phyloP scores from a whole-genome alignment of 1,284 basidiomycete species.

The Xerocomus tenax region DNA sequence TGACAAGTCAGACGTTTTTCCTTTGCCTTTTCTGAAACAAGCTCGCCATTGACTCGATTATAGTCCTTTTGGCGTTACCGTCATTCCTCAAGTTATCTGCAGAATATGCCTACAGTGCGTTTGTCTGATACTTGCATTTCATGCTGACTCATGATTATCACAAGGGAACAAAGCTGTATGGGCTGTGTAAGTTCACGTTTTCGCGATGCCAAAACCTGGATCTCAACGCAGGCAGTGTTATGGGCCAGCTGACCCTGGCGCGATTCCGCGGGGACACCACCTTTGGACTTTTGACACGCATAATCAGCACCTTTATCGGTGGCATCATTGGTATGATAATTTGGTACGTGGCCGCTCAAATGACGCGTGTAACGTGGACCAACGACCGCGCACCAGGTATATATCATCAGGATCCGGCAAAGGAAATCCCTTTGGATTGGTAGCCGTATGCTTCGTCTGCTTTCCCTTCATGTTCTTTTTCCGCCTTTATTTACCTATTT shows the following conservation, averaged over 20 bases:
- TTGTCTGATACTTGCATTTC: not conserved
- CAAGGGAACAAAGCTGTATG: slow-evolving; percentile 49
- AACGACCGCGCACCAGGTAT: slow-evolving; percentile 43
- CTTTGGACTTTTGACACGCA: slow-evolving; percentile 56
- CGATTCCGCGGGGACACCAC: slow-evolving; percentile 72
- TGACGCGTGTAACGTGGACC: not conserved
- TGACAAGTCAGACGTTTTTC: slow-evolving; percentile 41
- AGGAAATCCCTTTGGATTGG: slow-evolving; percentile 71
- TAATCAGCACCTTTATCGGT: slow-evolving; percentile 64
- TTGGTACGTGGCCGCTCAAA: slow-evolving; percentile 43
- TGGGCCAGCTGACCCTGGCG: slow-evolving; percentile 62
- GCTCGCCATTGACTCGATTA: not conserved
- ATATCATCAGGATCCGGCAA: slow-evolving; percentile 56
- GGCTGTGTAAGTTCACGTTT: slow-evolving; percentile 39
- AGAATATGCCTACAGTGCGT: slow-evolving; percentile 52
- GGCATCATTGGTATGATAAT: slow-evolving; percentile 59
- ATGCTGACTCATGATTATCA: not conserved
- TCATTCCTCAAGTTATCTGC: slow-evolving; percentile 49
- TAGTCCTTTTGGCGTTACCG: slow-evolving; percentile 56
- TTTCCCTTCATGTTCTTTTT: slow-evolving; percentile 66
- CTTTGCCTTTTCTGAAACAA: not conserved
- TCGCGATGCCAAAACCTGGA: not conserved
- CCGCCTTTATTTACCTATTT: slow-evolving; percentile 67
- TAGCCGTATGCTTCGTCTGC: slow-evolving; percentile 57
- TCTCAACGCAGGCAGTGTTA: slow-evolving; percentile 40